Percentiles rank a stretch among this genome's conserved stretches.
phyloP scores from a whole-genome alignment of 768 basidiomycete species.

The Austroboletus eburneus region DNA sequence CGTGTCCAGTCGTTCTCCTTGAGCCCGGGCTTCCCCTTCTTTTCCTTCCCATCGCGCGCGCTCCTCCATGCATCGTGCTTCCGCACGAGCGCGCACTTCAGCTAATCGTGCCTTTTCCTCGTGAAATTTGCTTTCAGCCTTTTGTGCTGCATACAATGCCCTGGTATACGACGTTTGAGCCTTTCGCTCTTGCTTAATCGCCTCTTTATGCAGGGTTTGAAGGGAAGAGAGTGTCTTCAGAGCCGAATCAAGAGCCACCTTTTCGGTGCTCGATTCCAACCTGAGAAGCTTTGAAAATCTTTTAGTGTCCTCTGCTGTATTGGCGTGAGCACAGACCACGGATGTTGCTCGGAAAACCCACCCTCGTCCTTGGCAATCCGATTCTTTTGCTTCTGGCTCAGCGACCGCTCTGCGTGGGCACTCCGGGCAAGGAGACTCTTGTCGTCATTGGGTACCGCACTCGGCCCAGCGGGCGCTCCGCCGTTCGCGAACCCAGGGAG shows the following conservation, averaged over 20 bases:
- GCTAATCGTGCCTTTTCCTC: slow-evolving; percentile 58
- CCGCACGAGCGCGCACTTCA: slow-evolving; percentile 44
- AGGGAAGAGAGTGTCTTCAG: slow-evolving; percentile 62
- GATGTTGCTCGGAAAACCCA: slow-evolving; percentile 24
- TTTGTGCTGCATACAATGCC: slow-evolving; percentile 54
- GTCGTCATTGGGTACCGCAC: slow-evolving; percentile 39
- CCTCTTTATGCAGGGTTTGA: slow-evolving; percentile 66
- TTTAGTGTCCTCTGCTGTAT: slow-evolving; percentile 48
- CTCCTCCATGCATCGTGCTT: slow-evolving; percentile 45
- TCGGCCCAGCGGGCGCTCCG: slow-evolving; percentile 49
- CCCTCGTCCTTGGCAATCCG: slow-evolving; percentile 52
- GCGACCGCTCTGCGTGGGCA: slow-evolving; percentile 43
- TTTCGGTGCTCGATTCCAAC: slow-evolving; percentile 65
- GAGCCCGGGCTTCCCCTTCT: slow-evolving; percentile 42
- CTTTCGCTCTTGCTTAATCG: slow-evolving; percentile 61
- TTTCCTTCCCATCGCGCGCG: slow-evolving; percentile 56
- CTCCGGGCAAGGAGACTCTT: slow-evolving; percentile 38
- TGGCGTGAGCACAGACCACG: background rate
- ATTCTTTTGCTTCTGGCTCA: slow-evolving; percentile 48
- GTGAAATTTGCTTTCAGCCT: slow-evolving; percentile 56
- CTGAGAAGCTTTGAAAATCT: slow-evolving; percentile 66
- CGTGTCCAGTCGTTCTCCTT: slow-evolving; percentile 46
- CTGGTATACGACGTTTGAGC: slow-evolving; percentile 52
- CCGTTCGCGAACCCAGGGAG: slow-evolving; percentile 47
- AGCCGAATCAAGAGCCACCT: slow-evolving; percentile 53